Evolutionary conservation across 352 stramenopile genomes (phyloP).

Genomic region (Pythium grandisporangium): DNA sequence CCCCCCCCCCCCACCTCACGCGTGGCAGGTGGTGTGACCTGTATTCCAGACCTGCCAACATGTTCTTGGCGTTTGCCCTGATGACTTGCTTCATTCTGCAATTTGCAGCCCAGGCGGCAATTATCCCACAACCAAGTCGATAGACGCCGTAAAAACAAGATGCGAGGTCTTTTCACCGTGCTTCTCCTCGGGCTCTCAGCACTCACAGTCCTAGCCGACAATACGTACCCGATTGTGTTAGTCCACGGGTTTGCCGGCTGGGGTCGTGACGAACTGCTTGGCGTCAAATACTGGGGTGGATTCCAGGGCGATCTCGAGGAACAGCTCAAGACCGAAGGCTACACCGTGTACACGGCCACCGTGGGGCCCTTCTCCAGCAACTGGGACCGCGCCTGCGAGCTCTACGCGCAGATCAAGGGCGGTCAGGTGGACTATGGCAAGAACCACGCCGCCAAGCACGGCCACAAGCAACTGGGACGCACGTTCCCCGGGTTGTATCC

Average conservation of each 20-base stretch:
- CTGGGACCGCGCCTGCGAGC: conserved; percentile 30
- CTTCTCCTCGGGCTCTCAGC: too few relatives aligned
- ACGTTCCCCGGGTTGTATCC: conserved; percentile 46
- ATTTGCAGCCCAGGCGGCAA: too few relatives aligned
- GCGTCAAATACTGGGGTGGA: conserved; percentile 14
- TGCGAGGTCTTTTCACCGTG: too few relatives aligned
- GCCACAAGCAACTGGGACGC: conserved; percentile 22
- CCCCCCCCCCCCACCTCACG: too few relatives aligned
- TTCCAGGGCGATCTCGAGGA: conserved; percentile 12
- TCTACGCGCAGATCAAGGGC: conserved; percentile 29
- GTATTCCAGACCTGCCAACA: too few relatives aligned
- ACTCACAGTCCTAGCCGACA: too few relatives aligned
- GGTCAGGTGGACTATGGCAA: conserved; percentile 21
- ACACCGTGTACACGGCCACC: conserved; percentile 14
- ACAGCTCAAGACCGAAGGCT: conserved; percentile 19
- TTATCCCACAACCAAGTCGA: too few relatives aligned
- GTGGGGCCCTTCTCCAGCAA: conserved; percentile 20
- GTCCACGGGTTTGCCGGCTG: conserved; percentile 20
- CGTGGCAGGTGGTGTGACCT: too few relatives aligned
- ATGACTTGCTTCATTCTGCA: too few relatives aligned
- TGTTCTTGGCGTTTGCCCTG: too few relatives aligned
- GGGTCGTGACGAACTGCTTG: conserved; percentile 9
- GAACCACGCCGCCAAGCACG: conserved; percentile 9
- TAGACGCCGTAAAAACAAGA: too few relatives aligned
- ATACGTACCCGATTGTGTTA: conserved; percentile 15